Conservation (phyloP, 805 yeast species). For the Starmerella roubikii region DNA sequence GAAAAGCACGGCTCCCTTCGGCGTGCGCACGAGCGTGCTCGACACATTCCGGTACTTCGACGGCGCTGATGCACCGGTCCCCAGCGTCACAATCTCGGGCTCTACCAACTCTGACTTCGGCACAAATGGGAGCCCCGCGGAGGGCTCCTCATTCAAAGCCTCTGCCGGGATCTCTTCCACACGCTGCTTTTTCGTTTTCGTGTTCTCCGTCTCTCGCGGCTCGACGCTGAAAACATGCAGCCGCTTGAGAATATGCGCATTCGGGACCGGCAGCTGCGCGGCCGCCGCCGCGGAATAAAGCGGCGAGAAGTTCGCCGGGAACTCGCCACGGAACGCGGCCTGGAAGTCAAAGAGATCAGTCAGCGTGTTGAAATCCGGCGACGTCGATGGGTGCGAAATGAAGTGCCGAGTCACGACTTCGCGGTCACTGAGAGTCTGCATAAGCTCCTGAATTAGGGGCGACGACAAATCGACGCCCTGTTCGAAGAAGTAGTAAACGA, state of each 20-base stretch:
- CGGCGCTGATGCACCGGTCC: slow-evolving; percentile 90
- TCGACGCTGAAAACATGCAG: slow-evolving; percentile 8
- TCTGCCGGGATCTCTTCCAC: not conserved
- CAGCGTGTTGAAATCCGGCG: slow-evolving; percentile 49
- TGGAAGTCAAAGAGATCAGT: slow-evolving; percentile 36
- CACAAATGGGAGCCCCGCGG: not conserved
- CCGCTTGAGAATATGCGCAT: not conserved
- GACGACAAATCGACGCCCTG: slow-evolving; percentile 35
- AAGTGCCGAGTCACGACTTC: slow-evolving; percentile 33
- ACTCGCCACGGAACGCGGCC: slow-evolving; percentile 17
- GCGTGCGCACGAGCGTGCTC: slow-evolving; percentile 63
- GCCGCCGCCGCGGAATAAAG: slow-evolving; percentile 18
- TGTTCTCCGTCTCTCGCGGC: slow-evolving; percentile 3
- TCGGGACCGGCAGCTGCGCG: not conserved
- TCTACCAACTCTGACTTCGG: slow-evolving; percentile 12
- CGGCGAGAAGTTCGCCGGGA: slow-evolving; percentile 24
- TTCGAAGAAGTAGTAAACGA: slow-evolving; percentile 70
- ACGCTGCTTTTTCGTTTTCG: not conserved
- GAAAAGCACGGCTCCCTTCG: slow-evolving; percentile 42
- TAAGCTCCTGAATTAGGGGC: slow-evolving; percentile 7
- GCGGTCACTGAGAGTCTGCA: slow-evolving; percentile 34
- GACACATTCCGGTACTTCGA: slow-evolving; percentile 74
- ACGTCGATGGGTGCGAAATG: slow-evolving; percentile 56
- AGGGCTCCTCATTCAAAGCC: not conserved
- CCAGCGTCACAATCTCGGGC: slow-evolving; percentile 56